These are phyloP conservation scores for Strobilomyces dryophilus DNA, from an alignment of 768 basidiomycete species.

Conservation along the genomic window DNA sequence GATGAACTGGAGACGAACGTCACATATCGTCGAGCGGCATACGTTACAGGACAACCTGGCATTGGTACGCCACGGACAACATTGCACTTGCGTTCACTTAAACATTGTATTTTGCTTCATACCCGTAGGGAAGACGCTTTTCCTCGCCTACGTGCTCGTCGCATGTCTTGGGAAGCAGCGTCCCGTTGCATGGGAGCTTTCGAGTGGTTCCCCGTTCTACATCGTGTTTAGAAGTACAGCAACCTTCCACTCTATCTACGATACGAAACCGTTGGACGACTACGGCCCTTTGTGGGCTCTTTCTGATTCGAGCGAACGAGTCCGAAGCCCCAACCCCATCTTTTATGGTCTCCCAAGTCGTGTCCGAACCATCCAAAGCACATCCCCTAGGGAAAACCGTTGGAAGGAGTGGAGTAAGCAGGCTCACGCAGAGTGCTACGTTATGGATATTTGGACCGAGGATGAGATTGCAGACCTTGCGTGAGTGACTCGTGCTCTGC, in stretches of 20 bases:
- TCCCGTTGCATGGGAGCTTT: not conserved
- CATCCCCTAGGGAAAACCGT: not conserved
- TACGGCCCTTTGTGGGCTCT: not conserved
- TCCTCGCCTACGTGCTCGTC: not conserved
- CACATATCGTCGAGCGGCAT: not conserved
- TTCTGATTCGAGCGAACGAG: not conserved
- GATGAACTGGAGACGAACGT: not conserved
- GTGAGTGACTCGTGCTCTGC: not conserved
- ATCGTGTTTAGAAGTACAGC: not conserved
- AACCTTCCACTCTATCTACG: not conserved
- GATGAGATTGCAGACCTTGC: not conserved
- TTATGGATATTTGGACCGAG: slow-evolving; percentile 2
- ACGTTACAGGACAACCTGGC: slow-evolving; percentile 5
- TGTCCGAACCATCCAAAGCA: not conserved
- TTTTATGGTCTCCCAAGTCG: not conserved
- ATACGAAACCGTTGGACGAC: not conserved
- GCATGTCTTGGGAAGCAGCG: not conserved
- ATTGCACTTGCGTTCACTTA: not conserved
- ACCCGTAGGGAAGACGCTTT: not conserved
- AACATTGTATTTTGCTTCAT: not conserved
- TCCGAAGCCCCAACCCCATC: not conserved
- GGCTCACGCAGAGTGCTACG: not conserved
- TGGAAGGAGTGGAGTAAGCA: slow-evolving; percentile 1
- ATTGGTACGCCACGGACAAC: not conserved
- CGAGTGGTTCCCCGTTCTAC: not conserved